phyloP scores from a whole-genome alignment of 2,329 filamentous ascomycete species.

The Exophiala sp. region DNA sequence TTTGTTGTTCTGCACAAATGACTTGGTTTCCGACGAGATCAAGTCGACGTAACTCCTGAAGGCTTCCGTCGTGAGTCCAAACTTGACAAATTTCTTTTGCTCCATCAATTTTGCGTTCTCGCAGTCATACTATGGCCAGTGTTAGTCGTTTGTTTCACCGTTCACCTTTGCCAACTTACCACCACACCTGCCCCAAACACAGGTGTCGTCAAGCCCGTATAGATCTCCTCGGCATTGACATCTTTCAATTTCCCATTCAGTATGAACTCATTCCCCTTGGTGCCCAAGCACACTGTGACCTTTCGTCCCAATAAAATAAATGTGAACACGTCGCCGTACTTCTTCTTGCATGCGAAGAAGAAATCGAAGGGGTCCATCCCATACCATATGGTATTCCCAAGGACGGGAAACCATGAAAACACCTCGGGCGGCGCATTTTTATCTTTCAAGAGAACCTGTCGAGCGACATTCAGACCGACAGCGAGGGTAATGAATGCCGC shows the following conservation, averaged over 20 bases:
- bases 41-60: slow-evolving; percentile 71
- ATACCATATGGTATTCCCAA: slow-evolving; percentile 45
- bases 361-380: slow-evolving; percentile 68
- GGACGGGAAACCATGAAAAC: slow-evolving; percentile 70
- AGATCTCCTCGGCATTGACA: slow-evolving; percentile 86
- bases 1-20: slow-evolving; percentile 54
- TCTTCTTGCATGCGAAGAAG: slow-evolving; percentile 68
- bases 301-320: slow-evolving; percentile 84
- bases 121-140: slow-evolving; percentile 69
- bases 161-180: not conserved
- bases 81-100: slow-evolving; percentile 80
- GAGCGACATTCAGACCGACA: slow-evolving; percentile 73
- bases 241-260: slow-evolving; percentile 89
- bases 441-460: slow-evolving; percentile 77
- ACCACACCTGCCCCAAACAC: slow-evolving; percentile 68
- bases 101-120: slow-evolving; percentile 92
- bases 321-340: slow-evolving; percentile 89
- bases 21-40: slow-evolving; percentile 68
- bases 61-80: slow-evolving; percentile 58
- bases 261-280: slow-evolving; percentile 85
- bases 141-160: not conserved
- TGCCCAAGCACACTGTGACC: slow-evolving; percentile 80
- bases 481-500: slow-evolving; percentile 51
- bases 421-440: slow-evolving; percentile 76
- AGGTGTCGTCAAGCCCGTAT: slow-evolving; percentile 67